Conservation (phyloP, 441 rosid genomes). For the Pelargonium myrrhifolium region DNA sequence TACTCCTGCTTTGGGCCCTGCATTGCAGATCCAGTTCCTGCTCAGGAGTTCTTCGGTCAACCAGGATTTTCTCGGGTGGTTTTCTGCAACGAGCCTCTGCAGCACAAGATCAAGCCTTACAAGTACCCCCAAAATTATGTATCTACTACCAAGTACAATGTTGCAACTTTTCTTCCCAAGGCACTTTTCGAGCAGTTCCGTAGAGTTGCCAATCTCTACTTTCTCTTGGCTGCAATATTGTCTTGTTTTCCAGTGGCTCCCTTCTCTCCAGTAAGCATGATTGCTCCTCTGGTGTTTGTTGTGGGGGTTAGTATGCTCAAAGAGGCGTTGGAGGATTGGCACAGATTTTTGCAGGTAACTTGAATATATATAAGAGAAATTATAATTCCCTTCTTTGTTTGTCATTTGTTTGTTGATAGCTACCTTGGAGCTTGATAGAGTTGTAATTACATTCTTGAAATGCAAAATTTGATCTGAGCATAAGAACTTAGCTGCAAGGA, state of each 20-base stretch:
- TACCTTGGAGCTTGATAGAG: conserved; percentile 3
- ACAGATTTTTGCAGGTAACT: conserved; percentile 63
- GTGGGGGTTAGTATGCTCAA: conserved; percentile 83
- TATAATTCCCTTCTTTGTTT: conserved; percentile 28
- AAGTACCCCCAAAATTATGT: conserved; percentile 59
- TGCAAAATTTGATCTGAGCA: neutral
- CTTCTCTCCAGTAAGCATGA: conserved; percentile 61
- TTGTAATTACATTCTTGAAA: conserved; percentile 3
- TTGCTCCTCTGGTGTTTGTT: conserved; percentile 71
- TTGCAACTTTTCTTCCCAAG: conserved; percentile 71
- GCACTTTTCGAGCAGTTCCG: conserved; percentile 91
- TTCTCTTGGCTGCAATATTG: conserved; percentile 67
- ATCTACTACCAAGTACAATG: conserved; percentile 74
- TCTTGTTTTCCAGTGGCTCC: conserved; percentile 81
- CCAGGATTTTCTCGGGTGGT: conserved; percentile 91
- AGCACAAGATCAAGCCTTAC: conserved; percentile 43
- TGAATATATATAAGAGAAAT: conserved; percentile 17
- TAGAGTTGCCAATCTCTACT: conserved; percentile 85
- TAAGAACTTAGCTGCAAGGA: neutral
- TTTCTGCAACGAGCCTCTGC: conserved; percentile 67
- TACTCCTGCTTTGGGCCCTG: conserved; percentile 41
- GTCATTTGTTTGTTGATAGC: neutral
- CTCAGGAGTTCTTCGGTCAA: conserved; percentile 29
- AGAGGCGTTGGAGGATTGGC: conserved; percentile 86
- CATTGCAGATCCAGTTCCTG: conserved; percentile 18